Conservation (phyloP, 129 eudicot species). For the Dittrichia graveolens region DNA sequence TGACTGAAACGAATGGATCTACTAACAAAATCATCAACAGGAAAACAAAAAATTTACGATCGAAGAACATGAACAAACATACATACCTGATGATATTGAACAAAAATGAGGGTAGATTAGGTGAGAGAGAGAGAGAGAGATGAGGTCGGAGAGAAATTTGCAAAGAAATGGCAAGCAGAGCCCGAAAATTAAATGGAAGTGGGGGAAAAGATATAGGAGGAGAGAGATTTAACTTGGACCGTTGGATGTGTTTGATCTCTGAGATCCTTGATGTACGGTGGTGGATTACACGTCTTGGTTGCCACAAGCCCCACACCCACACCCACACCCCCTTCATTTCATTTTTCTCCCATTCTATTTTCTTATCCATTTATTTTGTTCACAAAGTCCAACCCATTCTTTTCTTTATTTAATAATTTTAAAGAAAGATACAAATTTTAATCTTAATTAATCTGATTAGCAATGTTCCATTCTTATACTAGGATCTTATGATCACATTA, state of each 20-base stretch:
- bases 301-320: conserved; percentile 23
- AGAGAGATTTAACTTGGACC: conserved; percentile 29
- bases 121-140: neutral
- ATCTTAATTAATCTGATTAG: too few relatives aligned
- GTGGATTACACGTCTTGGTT: conserved; percentile 51
- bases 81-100: conserved; percentile 24
- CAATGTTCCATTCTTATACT: too few relatives aligned
- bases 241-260: conserved; percentile 39
- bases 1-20: conserved; percentile 4
- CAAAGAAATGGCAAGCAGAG: neutral
- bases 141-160: neutral
- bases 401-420: too few relatives aligned
- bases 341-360: neutral
- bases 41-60: neutral
- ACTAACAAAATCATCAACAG: neutral
- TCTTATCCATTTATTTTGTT: neutral
- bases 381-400: neutral
- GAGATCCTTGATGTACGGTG: conserved; percentile 47
- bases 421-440: too few relatives aligned
- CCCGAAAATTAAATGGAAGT: conserved; percentile 21
- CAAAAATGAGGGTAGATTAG: conserved; percentile 17
- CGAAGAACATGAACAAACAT: neutral
- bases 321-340: conserved; percentile 29
- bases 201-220: conserved; percentile 29
- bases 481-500: too few relatives aligned